Evolutionary conservation across 257 asterid species (phyloP).

Genomic region (Lantana camara): DNA sequence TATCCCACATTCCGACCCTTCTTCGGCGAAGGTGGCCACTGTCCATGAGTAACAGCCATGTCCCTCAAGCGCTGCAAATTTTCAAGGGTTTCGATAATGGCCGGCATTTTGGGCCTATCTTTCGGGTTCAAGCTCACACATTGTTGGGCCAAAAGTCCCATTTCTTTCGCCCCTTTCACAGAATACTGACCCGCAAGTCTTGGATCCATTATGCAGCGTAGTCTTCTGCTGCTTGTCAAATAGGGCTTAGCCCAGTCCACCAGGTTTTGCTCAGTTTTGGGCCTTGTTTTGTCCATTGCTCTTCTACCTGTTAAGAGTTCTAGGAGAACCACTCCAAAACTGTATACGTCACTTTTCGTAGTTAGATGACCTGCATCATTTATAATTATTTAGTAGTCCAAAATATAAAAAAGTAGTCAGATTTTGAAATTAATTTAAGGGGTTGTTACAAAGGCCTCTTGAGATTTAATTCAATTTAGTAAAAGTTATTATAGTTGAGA

Average conservation of each 20-base stretch:
- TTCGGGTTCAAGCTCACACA: constrained; percentile 80
- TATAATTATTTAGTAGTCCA: not conserved
- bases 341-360: constrained; percentile 83
- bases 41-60: constrained; percentile 73
- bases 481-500: too few relatives aligned
- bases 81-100: constrained; percentile 76
- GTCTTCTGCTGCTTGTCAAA: constrained; percentile 57
- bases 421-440: too few relatives aligned
- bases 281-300: constrained; percentile 74
- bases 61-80: constrained; percentile 59
- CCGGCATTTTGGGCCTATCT: constrained; percentile 91
- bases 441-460: too few relatives aligned
- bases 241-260: constrained; percentile 84
- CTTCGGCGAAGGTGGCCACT: constrained; percentile 63
- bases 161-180: constrained; percentile 72
- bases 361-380: constrained; percentile 78
- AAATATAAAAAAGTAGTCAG: too few relatives aligned
- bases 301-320: constrained; percentile 85
- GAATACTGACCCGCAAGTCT: constrained; percentile 82
- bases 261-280: constrained; percentile 67
- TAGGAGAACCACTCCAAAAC: constrained; percentile 85
- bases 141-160: constrained; percentile 67
- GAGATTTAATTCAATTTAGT: too few relatives aligned
- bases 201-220: constrained; percentile 72
- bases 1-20: constrained; percentile 34